These are phyloP conservation scores for Termitomyces sp. DNA, from an alignment of 768 basidiomycete genomes.

Conservation along the genomic window DNA sequence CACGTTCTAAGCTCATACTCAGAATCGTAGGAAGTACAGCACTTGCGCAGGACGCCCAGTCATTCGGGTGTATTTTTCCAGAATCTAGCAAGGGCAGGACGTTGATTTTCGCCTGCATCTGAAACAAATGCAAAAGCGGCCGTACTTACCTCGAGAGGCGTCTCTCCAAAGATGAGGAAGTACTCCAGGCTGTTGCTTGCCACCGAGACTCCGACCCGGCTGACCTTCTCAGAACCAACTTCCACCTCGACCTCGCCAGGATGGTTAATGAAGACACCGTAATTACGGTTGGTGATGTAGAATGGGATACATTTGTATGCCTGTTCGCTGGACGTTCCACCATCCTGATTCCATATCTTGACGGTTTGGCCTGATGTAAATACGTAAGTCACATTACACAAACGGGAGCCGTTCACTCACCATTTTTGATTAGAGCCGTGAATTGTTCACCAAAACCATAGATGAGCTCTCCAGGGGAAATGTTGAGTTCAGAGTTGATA, in stretches of 20 bases:
- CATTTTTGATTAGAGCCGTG: slow-evolving; percentile 71
- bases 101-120: neutral
- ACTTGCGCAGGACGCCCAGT: slow-evolving; percentile 58
- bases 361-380: slow-evolving; percentile 42
- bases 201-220: slow-evolving; percentile 59
- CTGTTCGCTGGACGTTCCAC: slow-evolving; percentile 66
- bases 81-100: slow-evolving; percentile 32
- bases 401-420: slow-evolving; percentile 29
- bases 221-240: slow-evolving; percentile 61
- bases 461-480: slow-evolving; percentile 65
- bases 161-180: slow-evolving; percentile 65
- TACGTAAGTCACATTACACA: slow-evolving; percentile 4
- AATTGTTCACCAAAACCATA: slow-evolving; percentile 78
- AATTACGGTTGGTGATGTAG: slow-evolving; percentile 64
- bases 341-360: slow-evolving; percentile 70
- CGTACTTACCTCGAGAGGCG: slow-evolving; percentile 49
- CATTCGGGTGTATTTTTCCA: slow-evolving; percentile 56
- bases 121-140: neutral
- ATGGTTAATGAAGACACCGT: slow-evolving; percentile 74
- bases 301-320: slow-evolving; percentile 67
- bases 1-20: slow-evolving; percentile 15
- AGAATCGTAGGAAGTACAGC: neutral
- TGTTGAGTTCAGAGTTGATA: slow-evolving; percentile 53
- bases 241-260: slow-evolving; percentile 75
- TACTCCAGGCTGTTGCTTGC: slow-evolving; percentile 62